A percentile compares a stretch with the other conserved stretches of the same genome.
phyloP scores from a whole-genome alignment of 1,284 basidiomycete species.

The Agaricales sp. region DNA sequence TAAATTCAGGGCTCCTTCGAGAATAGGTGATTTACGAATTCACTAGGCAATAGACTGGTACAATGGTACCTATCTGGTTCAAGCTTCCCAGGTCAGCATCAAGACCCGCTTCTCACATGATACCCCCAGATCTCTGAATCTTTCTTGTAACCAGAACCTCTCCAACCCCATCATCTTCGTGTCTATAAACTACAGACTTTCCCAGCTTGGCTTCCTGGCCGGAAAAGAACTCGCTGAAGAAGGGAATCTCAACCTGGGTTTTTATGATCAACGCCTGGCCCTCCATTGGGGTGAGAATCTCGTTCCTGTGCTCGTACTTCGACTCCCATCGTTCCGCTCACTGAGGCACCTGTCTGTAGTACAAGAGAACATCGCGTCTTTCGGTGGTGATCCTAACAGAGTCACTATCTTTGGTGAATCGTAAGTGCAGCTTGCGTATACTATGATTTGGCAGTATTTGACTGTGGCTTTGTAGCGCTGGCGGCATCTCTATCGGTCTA shows the following conservation, averaged over 20 bases:
- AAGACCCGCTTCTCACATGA: background rate
- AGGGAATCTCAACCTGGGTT: conserved; percentile 1
- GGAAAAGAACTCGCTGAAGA: background rate
- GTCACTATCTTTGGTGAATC: background rate
- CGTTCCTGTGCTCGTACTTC: too few species aligned
- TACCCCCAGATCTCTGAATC: background rate
- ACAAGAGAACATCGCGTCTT: background rate
- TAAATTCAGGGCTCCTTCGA: too few species aligned
- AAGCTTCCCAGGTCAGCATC: background rate
- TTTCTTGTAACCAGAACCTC: background rate
- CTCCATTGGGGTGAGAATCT: background rate
- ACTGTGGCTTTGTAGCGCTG: too few species aligned
- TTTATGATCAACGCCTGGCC: background rate
- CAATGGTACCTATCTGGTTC: background rate
- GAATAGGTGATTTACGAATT: too few species aligned
- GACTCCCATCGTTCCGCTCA: too few species aligned
- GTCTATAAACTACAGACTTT: conserved; percentile 28
- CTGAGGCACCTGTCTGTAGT: too few species aligned
- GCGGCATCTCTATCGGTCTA: background rate
- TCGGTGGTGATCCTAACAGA: background rate
- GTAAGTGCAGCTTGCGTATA: background rate
- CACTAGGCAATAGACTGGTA: background rate
- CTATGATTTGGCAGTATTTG: background rate
- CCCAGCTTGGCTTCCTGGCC: conserved; percentile 8
- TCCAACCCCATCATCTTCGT: conserved; percentile 24